phyloP scores from a whole-genome alignment of 2,329 filamentous ascomycete species.

The Mariannaea elegans region DNA sequence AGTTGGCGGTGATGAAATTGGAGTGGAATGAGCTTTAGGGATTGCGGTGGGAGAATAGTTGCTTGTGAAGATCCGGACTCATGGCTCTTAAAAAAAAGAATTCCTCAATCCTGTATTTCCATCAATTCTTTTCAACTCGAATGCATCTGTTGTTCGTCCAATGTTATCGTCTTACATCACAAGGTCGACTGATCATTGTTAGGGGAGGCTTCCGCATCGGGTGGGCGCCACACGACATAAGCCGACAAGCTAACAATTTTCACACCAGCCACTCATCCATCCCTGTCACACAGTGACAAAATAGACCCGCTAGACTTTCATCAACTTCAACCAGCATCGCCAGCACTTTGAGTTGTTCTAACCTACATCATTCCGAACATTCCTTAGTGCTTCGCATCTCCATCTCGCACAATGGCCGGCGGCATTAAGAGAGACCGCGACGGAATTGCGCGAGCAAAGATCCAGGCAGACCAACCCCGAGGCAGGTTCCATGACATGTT shows the following conservation, averaged over 20 bases:
- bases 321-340: constrained; percentile 33
- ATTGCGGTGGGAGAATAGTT: background rate
- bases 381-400: background rate
- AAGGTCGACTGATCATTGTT: constrained; percentile 9
- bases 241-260: constrained; percentile 35
- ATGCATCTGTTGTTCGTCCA: background rate
- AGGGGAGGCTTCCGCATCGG: constrained; percentile 19
- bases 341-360: background rate
- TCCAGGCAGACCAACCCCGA: constrained; percentile 45
- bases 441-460: constrained; percentile 57
- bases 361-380: background rate
- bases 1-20: constrained; percentile 34
- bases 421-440: constrained; percentile 64
- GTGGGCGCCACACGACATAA: constrained; percentile 10
- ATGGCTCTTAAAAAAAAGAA: constrained; percentile 23
- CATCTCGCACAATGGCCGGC: constrained; percentile 42
- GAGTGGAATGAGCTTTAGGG: constrained; percentile 1
- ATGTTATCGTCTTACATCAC: constrained; percentile 23
- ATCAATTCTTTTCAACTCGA: background rate
- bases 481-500: constrained; percentile 77
- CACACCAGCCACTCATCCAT: constrained; percentile 14
- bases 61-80: constrained; percentile 2
- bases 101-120: background rate
- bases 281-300: constrained; percentile 34
- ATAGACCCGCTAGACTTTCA: constrained; percentile 22